Conservation (phyloP, 1,284 basidiomycete genomes). For the Ustilago shanxiensis region DNA sequence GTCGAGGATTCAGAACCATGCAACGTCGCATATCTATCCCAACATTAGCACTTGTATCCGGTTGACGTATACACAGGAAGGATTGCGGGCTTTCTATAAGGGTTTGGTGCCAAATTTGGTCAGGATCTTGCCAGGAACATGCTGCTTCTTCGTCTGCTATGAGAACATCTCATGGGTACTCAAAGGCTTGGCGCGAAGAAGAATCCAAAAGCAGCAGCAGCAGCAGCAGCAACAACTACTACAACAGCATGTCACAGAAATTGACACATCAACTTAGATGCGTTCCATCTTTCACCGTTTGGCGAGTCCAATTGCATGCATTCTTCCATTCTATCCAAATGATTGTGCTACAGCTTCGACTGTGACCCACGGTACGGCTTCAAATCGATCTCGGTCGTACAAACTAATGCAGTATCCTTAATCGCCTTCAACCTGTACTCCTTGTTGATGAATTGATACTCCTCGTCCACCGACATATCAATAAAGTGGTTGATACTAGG, state of each 20-base stretch:
- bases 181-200: conserved; percentile 35
- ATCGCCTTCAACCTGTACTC: conserved; percentile 42
- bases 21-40: conserved; percentile 75
- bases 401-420: conserved; percentile 50
- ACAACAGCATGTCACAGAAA: conserved; percentile 22
- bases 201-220: conserved; percentile 25
- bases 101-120: conserved; percentile 96
- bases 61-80: conserved; percentile 85
- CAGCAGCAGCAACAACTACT: conserved; percentile 21
- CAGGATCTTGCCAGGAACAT: conserved; percentile 93
- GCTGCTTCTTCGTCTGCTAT: conserved; percentile 97
- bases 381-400: conserved; percentile 43
- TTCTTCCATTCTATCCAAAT: not conserved
- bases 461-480: conserved; percentile 53
- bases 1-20: conserved; percentile 84
- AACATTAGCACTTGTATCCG: conserved; percentile 83
- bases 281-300: not conserved
- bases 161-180: conserved; percentile 77
- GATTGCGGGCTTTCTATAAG: conserved; percentile 89
- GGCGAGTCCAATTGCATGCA: not conserved
- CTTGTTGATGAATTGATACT: conserved; percentile 54
- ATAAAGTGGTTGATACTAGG: conserved; percentile 54
- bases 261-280: conserved; percentile 8
- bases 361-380: conserved; percentile 3
- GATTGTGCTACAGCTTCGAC: conserved; percentile 19